phyloP scores from a whole-genome alignment of 2,329 filamentous ascomycete species.

The Dryadomyces quercivorus region DNA sequence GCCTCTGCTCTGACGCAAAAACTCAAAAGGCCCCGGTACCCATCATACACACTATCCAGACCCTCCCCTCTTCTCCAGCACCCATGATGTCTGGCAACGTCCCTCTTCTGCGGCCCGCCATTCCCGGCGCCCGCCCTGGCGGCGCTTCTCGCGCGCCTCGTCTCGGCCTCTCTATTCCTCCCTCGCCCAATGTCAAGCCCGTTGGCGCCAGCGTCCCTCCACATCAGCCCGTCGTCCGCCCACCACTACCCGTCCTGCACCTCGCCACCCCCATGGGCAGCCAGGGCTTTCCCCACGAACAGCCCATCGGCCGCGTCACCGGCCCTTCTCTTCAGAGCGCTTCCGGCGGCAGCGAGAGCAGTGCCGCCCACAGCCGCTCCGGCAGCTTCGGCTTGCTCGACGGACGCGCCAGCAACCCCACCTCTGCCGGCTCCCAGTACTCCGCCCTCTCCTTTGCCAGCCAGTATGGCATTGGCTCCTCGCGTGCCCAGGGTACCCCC shows the following conservation, averaged over 20 bases:
- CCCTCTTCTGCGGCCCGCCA: constrained; percentile 71
- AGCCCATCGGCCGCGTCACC: constrained; percentile 36
- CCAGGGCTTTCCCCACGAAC: constrained; percentile 59
- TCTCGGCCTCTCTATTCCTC: constrained; percentile 80
- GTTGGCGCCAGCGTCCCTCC: constrained; percentile 38
- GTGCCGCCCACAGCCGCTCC: constrained; percentile 65
- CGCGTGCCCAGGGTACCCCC: constrained; percentile 54
- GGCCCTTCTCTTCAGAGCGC: constrained; percentile 52
- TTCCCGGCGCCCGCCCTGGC: constrained; percentile 55
- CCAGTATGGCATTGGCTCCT: constrained; percentile 55
- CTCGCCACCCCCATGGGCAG: constrained; percentile 83
- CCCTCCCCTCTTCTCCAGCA: constrained; percentile 23
- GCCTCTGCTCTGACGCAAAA: too few species aligned
- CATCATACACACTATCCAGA: constrained; percentile 2
- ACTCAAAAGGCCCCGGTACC: neutral
- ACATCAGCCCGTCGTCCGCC: constrained; percentile 27
- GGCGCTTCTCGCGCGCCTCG: constrained; percentile 56
- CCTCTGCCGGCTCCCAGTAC: constrained; percentile 78
- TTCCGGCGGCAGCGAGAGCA: constrained; percentile 68
- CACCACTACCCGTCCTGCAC: constrained; percentile 66
- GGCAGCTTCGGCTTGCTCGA: constrained; percentile 73
- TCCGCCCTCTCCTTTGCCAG: constrained; percentile 72
- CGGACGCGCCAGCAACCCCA: constrained; percentile 66
- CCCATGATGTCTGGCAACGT: constrained; percentile 63
- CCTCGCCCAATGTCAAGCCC: constrained; percentile 71